Percentiles rank a stretch among this genome's conserved stretches.
Evolutionary conservation across 2,329 filamentous ascomycete species (phyloP).

Genomic region (Waltergamsia citrina): DNA sequence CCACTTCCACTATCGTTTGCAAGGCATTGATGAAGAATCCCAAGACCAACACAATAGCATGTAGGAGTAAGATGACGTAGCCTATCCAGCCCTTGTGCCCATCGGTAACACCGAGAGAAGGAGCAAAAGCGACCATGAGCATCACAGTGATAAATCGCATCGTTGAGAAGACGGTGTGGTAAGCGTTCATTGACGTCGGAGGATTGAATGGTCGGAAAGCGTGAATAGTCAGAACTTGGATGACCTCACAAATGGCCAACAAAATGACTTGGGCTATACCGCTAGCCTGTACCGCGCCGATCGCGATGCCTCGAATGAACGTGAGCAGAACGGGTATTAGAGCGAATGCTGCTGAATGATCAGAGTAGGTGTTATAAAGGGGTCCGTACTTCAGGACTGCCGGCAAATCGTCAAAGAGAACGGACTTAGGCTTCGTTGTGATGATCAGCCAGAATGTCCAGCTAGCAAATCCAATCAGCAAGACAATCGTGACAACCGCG

Average conservation of each 20-base stretch:
- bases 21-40: slow-evolving; percentile 90
- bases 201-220: slow-evolving; percentile 86
- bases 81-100: slow-evolving; percentile 88
- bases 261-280: slow-evolving; percentile 90
- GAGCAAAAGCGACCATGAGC: slow-evolving; percentile 75
- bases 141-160: slow-evolving; percentile 69
- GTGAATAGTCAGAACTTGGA: slow-evolving; percentile 76
- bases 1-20: slow-evolving; percentile 83
- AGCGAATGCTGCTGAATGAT: slow-evolving; percentile 84
- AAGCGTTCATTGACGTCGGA: slow-evolving; percentile 94
- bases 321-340: slow-evolving; percentile 79
- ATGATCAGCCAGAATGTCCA: slow-evolving; percentile 80
- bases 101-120: slow-evolving; percentile 69
- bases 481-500: slow-evolving; percentile 63
- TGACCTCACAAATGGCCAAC: slow-evolving; percentile 87
- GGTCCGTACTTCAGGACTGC: slow-evolving; percentile 86
- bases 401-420: slow-evolving; percentile 86
- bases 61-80: slow-evolving; percentile 80
- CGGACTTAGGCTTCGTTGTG: slow-evolving; percentile 70
- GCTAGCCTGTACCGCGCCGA: slow-evolving; percentile 86
- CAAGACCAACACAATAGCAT: slow-evolving; percentile 76
- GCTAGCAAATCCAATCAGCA: slow-evolving; percentile 62
- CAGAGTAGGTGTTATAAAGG: slow-evolving; percentile 94
- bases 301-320: slow-evolving; percentile 76
- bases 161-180: slow-evolving; percentile 76